Evolutionary conservation across 1,139 yeast genomes (phyloP).

Genomic region (Taphrina pruni): DNA sequence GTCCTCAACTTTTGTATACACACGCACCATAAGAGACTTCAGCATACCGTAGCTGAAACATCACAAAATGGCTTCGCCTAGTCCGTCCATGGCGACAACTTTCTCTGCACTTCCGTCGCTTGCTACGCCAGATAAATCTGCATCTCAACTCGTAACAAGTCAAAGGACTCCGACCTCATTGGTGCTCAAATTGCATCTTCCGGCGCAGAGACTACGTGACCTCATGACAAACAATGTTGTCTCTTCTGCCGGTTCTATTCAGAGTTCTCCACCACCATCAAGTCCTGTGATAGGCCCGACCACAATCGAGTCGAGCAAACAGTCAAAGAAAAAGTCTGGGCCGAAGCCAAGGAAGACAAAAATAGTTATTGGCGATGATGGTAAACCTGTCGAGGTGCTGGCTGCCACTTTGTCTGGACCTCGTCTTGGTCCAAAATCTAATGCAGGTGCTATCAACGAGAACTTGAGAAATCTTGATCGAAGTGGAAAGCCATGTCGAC

Average conservation of each 20-base stretch:
- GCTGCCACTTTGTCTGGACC: conserved; percentile 31
- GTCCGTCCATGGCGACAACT: conserved; percentile 10
- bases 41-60: too few species aligned
- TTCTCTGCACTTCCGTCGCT: background rate
- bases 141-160: conserved; percentile 1
- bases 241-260: conserved; percentile 14
- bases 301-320: background rate
- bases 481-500: conserved; percentile 57
- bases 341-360: conserved; percentile 33
- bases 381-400: conserved; percentile 19
- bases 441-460: conserved; percentile 45
- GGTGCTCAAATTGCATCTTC: conserved; percentile 19
- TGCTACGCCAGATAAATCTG: conserved; percentile 2
- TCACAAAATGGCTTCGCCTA: conserved; percentile 2
- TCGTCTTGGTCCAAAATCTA: conserved; percentile 46
- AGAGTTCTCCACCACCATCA: conserved; percentile 31
- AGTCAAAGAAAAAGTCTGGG: conserved; percentile 18
- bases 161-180: conserved; percentile 25
- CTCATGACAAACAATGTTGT: background rate
- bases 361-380: conserved; percentile 21
- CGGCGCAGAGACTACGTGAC: conserved; percentile 22
- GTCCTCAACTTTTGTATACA: too few species aligned
- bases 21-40: too few species aligned
- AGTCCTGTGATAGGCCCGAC: conserved; percentile 24
- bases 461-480: conserved; percentile 54